Conservation (phyloP, 768 basidiomycete genomes). For the Gloeophyllum trabeum region DNA sequence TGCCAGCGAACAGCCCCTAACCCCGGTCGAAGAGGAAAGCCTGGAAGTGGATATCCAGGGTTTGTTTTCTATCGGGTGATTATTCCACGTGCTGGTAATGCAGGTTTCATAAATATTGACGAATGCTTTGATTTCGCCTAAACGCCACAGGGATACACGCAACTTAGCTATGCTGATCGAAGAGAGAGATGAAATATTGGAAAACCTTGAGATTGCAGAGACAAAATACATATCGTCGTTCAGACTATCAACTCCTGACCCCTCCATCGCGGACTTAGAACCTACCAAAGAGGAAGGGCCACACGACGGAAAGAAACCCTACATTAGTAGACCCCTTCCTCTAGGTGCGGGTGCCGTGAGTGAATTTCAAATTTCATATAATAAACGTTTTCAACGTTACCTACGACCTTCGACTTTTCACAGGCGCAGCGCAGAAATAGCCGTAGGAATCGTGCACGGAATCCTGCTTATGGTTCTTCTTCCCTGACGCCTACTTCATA, state of each 20-base stretch:
- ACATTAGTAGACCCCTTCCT: slow-evolving; percentile 61
- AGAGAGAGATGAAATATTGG: slow-evolving; percentile 67
- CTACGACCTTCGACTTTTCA: slow-evolving; percentile 7
- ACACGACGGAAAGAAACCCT: slow-evolving; percentile 30
- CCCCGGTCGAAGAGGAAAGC: slow-evolving; percentile 25
- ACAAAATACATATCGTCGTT: slow-evolving; percentile 71
- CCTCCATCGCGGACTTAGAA: slow-evolving; percentile 52
- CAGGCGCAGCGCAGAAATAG: slow-evolving; percentile 34
- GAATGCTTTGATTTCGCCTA: slow-evolving; percentile 2
- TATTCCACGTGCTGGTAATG: slow-evolving; percentile 2
- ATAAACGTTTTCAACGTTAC: not conserved
- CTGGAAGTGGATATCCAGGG: slow-evolving; percentile 58
- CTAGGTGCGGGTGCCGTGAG: slow-evolving; percentile 23
- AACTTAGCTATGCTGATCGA: slow-evolving; percentile 58
- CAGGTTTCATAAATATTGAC: not conserved
- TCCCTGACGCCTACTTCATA: slow-evolving; percentile 71
- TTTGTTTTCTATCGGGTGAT: slow-evolving; percentile 65
- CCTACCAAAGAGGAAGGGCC: slow-evolving; percentile 6
- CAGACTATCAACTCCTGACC: slow-evolving; percentile 60
- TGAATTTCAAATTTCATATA: too few relatives aligned
- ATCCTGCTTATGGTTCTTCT: slow-evolving; percentile 55
- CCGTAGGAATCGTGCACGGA: slow-evolving; percentile 35
- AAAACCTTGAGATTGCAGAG: slow-evolving; percentile 73
- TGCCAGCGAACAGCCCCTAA: slow-evolving; percentile 3
- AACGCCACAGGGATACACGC: slow-evolving; percentile 48